Evolutionary conservation across 2,329 filamentous ascomycete genomes (phyloP).

Genomic region (Aspergillus terreus): DNA sequence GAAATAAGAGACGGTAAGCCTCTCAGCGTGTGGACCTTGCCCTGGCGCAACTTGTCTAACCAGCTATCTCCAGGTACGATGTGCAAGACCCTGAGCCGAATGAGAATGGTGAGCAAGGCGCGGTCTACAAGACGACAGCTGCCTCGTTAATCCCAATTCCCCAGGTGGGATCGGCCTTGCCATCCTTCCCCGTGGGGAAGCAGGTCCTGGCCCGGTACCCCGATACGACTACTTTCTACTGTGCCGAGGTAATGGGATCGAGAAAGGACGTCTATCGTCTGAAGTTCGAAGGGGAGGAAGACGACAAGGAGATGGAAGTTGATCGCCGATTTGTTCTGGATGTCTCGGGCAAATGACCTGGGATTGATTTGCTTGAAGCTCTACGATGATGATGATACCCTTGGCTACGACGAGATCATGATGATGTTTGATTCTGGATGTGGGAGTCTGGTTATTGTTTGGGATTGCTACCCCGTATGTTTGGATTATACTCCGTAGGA

Average conservation of each 20-base stretch:
- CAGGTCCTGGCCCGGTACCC: constrained; percentile 76
- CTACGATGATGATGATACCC: too few species aligned
- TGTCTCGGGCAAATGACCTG: constrained; percentile 50
- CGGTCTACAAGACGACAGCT: constrained; percentile 65
- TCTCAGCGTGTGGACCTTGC: constrained; percentile 2
- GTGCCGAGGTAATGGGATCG: constrained; percentile 73
- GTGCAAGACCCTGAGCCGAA: constrained; percentile 78
- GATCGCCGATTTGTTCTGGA: constrained; percentile 74
- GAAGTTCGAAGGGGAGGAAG: constrained; percentile 75
- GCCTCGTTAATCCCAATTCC: constrained; percentile 76
- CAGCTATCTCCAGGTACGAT: constrained; percentile 56
- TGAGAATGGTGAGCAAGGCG: constrained; percentile 59
- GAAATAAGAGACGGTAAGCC: constrained; percentile 59
- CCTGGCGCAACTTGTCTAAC: constrained; percentile 13
- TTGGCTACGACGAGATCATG: not conserved
- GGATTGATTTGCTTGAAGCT: too few species aligned
- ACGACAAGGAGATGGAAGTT: constrained; percentile 70
- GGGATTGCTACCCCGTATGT: not conserved
- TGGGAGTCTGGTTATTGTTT: not conserved
- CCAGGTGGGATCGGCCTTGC: constrained; percentile 54
- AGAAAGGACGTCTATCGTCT: constrained; percentile 53
- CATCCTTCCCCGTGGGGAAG: constrained; percentile 62
- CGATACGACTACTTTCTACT: constrained; percentile 81
- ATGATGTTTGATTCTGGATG: not conserved
- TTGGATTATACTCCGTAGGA: too few species aligned